These are phyloP conservation scores for Radiomyces spectabilis DNA, from an alignment of 192 early-diverging fungal genomes.

Conservation along the genomic window DNA sequence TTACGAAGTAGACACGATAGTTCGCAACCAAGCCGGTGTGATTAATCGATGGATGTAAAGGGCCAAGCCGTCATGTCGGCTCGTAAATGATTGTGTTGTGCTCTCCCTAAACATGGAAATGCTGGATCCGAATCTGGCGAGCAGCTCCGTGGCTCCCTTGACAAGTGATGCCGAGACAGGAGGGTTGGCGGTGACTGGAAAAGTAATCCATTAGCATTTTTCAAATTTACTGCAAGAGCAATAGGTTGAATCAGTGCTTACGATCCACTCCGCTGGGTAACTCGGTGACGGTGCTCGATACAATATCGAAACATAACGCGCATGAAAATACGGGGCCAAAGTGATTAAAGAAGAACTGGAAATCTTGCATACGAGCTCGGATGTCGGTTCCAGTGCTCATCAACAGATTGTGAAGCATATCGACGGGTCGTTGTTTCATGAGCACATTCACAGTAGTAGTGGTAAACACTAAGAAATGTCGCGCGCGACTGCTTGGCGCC, in stretches of 20 bases:
- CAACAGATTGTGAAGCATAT: slow-evolving; percentile 60
- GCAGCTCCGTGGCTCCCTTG: slow-evolving; percentile 7
- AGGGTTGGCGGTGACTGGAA: not conserved
- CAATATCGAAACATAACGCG: slow-evolving; percentile 76
- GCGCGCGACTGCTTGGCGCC: slow-evolving; percentile 43
- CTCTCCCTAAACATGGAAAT: slow-evolving; percentile 14
- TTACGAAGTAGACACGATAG: too few relatives aligned
- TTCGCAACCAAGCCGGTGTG: slow-evolving; percentile 62
- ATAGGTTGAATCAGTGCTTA: too few relatives aligned
- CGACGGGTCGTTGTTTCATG: slow-evolving; percentile 71
- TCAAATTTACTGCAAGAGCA: too few relatives aligned
- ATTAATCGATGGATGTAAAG: slow-evolving; percentile 67
- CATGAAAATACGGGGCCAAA: slow-evolving; percentile 63
- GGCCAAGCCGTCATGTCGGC: slow-evolving; percentile 67
- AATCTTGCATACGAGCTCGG: not conserved
- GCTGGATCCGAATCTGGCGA: slow-evolving; percentile 25
- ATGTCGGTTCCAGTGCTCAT: slow-evolving; percentile 27
- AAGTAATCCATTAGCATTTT: not conserved
- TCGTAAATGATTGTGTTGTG: slow-evolving; percentile 48
- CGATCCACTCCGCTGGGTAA: not conserved
- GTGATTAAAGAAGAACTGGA: slow-evolving; percentile 30
- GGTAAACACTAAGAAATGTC: slow-evolving; percentile 68
- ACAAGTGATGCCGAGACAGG: not conserved
- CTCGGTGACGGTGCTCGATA: slow-evolving; percentile 35
- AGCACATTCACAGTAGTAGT: slow-evolving; percentile 64